A percentile compares a stretch with the other conserved stretches of the same genome.
These are phyloP conservation scores for Lactifluus volemus DNA, from an alignment of 768 basidiomycete species.

Conservation along the genomic window DNA sequence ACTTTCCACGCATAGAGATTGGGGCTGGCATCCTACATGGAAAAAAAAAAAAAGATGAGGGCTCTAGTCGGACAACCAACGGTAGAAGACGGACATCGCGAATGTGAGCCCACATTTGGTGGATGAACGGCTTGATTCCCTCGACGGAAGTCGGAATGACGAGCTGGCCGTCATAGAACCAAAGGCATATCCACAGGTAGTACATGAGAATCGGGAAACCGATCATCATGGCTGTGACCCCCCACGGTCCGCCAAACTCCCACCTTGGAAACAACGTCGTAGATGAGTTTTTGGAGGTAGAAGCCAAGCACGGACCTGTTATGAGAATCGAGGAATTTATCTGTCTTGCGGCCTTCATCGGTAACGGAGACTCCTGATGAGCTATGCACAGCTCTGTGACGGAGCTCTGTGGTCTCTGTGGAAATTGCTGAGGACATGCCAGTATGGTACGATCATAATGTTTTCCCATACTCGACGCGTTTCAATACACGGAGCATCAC, in stretches of 20 bases:
- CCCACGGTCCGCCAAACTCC: conserved; percentile 94
- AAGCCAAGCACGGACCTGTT: conserved; percentile 26
- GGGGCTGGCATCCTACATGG: conserved; percentile 76
- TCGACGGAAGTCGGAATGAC: conserved; percentile 58
- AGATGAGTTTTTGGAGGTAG: background rate
- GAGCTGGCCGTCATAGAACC: conserved; percentile 87
- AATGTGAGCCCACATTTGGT: conserved; percentile 79
- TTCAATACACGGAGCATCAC: too few species aligned
- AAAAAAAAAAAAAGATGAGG: background rate
- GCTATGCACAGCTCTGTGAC: conserved; percentile 21
- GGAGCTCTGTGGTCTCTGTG: conserved; percentile 18
- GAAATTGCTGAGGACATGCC: conserved; percentile 16
- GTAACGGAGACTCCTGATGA: conserved; percentile 37
- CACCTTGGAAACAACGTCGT: conserved; percentile 41
- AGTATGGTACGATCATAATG: conserved; percentile 2
- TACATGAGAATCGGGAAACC: conserved; percentile 96
- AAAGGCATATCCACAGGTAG: conserved; percentile 96
- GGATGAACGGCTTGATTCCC: conserved; percentile 70
- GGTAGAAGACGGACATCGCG: conserved; percentile 45
- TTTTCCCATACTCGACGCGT: too few species aligned
- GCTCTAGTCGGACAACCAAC: background rate
- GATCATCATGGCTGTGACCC: conserved; percentile 87
- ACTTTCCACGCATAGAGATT: conserved; percentile 84
- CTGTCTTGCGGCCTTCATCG: conserved; percentile 64
- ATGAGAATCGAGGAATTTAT: conserved; percentile 53